Base-by-base conservation (phyloP, 768 basidiomycete species). In the Baorangia bicolor region DNA sequence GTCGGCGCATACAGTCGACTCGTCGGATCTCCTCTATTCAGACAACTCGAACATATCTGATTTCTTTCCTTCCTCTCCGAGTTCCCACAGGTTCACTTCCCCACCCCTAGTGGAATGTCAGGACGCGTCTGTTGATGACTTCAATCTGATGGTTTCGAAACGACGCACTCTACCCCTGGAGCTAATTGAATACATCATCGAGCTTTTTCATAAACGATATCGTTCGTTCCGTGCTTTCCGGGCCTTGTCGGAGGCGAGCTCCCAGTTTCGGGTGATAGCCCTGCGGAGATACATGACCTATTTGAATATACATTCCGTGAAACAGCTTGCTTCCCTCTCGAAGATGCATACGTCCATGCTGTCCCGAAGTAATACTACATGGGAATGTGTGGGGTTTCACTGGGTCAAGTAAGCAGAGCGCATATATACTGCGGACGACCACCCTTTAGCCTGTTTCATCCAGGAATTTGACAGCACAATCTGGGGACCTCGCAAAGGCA, bases 391-490 rank as follows among this genome's bases (percentile, higher is more conserved):
- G 16, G 76, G 75, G 6, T 76, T 78, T 57, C 55, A 60, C 33
- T 82, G 81, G 76, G 74, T 81, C 43, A 79, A 70, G 82, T 84
- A 57, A 56, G 78, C 74, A 39, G 18, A 44, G 49, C 43, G 56
- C 54, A 65, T 58, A 69, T 65, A 57, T 66, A 35, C 41, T 27
- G 21, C n/a, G 23, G 8, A 50, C 33, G 37, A 37, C 41, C 16
- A 33, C 42, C 10, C 23, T 54, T 41, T 56, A 53, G 51, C 46
- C 8, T 28, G 30, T 28, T 51, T 33, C 42, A 21, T 42, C 27
- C n/a, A 72, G 70, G 55, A 55, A 41, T 48, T 44, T 71, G 43
- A 46, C 51, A 14, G 65, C 58, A 31, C 50, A 46, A 7, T 65
- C 66, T 4, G 57, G 48, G 1, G 53, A 59, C 34, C 59, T 70